Evolutionary conservation across 2,329 filamentous ascomycete species (phyloP).

Genomic region (Aspergillus felis): DNA sequence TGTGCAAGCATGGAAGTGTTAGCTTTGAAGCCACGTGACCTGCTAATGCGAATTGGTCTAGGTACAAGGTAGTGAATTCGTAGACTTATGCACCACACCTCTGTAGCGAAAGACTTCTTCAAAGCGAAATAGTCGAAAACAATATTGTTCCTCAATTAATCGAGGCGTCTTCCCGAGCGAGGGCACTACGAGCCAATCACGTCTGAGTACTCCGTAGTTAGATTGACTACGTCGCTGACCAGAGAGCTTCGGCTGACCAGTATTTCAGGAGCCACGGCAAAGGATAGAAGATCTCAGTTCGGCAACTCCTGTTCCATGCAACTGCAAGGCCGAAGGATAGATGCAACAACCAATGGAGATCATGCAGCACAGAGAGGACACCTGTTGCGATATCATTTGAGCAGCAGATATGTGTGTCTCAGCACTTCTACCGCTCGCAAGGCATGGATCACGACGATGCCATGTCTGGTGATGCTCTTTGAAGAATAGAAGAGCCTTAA

Average conservation of each 20-base stretch:
- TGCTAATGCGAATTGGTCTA: too few relatives aligned
- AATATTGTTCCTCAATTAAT: neutral
- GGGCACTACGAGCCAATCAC: neutral
- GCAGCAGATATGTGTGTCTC: neutral
- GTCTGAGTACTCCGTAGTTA: neutral
- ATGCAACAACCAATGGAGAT: conserved; percentile 7
- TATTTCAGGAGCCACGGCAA: neutral
- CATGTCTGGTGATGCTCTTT: neutral
- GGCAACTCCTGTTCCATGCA: neutral
- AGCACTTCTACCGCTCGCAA: neutral
- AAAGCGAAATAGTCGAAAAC: neutral
- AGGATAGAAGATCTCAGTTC: neutral
- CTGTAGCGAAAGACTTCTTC: neutral
- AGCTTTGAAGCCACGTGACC: too few relatives aligned
- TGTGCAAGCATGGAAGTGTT: neutral
- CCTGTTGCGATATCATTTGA: conserved; percentile 13
- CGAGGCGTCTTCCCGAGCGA: neutral
- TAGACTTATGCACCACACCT: too few relatives aligned
- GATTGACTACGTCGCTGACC: neutral
- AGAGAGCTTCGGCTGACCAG: neutral
- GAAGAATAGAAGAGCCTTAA: neutral
- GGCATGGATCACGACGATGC: neutral
- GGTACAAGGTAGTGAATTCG: too few relatives aligned
- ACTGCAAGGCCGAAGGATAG: neutral
- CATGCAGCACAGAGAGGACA: conserved; percentile 9